Base-by-base conservation (phyloP, 2,329 filamentous ascomycete genomes). In the Neofusicoccum sp. region DNA sequence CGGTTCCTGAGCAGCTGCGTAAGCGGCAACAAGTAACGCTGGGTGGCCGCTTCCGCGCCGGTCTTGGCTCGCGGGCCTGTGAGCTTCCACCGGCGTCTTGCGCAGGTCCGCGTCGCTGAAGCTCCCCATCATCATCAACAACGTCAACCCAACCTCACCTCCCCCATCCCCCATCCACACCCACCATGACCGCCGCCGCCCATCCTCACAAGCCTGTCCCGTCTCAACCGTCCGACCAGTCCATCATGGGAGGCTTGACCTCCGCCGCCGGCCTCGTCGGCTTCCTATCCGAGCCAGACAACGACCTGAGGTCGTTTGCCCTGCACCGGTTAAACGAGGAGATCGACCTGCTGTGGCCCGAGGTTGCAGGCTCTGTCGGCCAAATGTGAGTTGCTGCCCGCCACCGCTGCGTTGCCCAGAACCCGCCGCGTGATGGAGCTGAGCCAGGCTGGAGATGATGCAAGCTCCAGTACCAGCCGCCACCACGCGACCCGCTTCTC, bases 281-380 rank as follows among this genome's bases (percentile, higher is more conserved):
- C 80, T 97, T 97, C 77, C 86, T 99, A 65, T 89, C 91, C 67
- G 95, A 99, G 75, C 92, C 96, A 69, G 95, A 98, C 78, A 86
- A 90, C 61, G 91, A 96, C 78, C 87, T 99, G 77, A 93, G 92
- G 82, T 87, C 93, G 69, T 99, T 97, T 75, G 95, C 95, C 66
- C 84, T 99, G 67, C 90, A 96, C 80, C 93, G 91, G 67, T 86
- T 99, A 71, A 96, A 99, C 78, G 90, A 95, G 69, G 90, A 98
- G 73, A 96, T 99, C 70, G 93, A 98, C 76, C 89, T 93, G 65
- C 86, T 99, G 68, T 99, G 95, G 95, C 96, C 93, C 64, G 95
- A 99, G 78, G 93, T 99, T 65, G 93, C 95, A 58, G 91, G 89
- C 61, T 89, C 91, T 62, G 86, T 99, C 71, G 92, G 89, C 72